These are phyloP conservation scores for Amanita rubescens DNA, from an alignment of 768 basidiomycete species.

Conservation along the genomic window DNA sequence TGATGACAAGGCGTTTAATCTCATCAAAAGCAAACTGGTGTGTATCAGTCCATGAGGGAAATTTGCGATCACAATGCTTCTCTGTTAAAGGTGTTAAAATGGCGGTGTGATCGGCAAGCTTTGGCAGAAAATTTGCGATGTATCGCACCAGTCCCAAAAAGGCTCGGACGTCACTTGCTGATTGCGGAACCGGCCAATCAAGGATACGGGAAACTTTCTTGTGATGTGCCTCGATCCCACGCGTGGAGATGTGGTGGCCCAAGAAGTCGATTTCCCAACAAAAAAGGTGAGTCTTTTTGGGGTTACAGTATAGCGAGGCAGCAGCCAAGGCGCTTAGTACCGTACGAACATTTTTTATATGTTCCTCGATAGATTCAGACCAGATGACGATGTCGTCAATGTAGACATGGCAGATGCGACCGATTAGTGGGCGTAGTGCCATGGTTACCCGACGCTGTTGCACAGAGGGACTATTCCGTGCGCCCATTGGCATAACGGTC, in stretches of 20 bases:
- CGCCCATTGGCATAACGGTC: slow-evolving; percentile 24
- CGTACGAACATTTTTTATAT: slow-evolving; percentile 19
- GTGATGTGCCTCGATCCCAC: slow-evolving; percentile 31
- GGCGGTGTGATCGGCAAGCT: slow-evolving; percentile 22
- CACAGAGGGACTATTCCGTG: slow-evolving; percentile 21
- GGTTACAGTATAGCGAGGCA: too few relatives aligned
- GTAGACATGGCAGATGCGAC: slow-evolving; percentile 8
- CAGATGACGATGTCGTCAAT: slow-evolving; percentile 36
- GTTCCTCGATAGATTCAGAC: slow-evolving; percentile 28
- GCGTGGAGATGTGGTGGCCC: slow-evolving; percentile 24
- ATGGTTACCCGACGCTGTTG: slow-evolving; percentile 28
- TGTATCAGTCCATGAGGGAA: slow-evolving; percentile 18
- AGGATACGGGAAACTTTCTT: slow-evolving; percentile 28
- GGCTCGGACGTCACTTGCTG: slow-evolving; percentile 19
- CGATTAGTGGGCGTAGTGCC: slow-evolving; percentile 2
- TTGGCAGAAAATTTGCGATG: slow-evolving; percentile 18
- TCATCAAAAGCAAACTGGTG: slow-evolving; percentile 25
- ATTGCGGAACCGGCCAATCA: slow-evolving; percentile 22
- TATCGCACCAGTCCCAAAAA: slow-evolving; percentile 32
- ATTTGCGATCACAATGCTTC: slow-evolving; percentile 9
- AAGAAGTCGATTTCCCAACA: slow-evolving; percentile 20
- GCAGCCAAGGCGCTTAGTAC: neutral
- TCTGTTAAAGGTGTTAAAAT: slow-evolving; percentile 16
- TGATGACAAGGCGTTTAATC: slow-evolving; percentile 17
- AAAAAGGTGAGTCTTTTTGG: slow-evolving; percentile 17